phyloP scores from a whole-genome alignment of 345 rosid genomes.

The Streptanthus diversifolius region DNA sequence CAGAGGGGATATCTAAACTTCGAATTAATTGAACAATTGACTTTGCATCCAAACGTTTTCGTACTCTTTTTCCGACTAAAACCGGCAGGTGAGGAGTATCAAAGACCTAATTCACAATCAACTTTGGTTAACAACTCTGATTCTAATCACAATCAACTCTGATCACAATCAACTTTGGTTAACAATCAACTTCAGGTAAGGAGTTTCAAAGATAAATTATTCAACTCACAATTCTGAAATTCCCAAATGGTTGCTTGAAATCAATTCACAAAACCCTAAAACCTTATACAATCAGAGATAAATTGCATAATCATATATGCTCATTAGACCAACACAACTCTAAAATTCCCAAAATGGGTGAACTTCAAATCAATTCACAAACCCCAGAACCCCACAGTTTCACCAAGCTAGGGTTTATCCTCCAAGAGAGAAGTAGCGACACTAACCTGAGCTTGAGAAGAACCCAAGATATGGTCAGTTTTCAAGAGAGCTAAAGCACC shows the following conservation, averaged over 20 bases:
- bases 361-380: neutral
- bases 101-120: constrained; percentile 49
- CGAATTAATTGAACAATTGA: constrained; percentile 69
- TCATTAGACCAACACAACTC: neutral
- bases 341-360: neutral
- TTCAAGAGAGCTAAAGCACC: constrained; percentile 77
- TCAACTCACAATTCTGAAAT: neutral
- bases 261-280: neutral
- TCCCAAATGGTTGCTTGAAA: neutral
- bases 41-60: constrained; percentile 78
- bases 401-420: neutral
- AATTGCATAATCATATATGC: no score
- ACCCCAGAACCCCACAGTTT: neutral
- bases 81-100: constrained; percentile 74
- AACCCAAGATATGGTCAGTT: constrained; percentile 42
- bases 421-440: neutral
- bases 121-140: neutral
- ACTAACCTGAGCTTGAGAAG: constrained; percentile 53
- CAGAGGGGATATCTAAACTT: constrained; percentile 61
- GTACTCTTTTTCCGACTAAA: constrained; percentile 57
- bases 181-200: no score
- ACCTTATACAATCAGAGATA: no score
- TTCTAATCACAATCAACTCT: no score
- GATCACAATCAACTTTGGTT: no score
- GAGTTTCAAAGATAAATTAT: no score